phyloP scores from a whole-genome alignment of 1,284 basidiomycete genomes.

The Tilletia caries region DNA sequence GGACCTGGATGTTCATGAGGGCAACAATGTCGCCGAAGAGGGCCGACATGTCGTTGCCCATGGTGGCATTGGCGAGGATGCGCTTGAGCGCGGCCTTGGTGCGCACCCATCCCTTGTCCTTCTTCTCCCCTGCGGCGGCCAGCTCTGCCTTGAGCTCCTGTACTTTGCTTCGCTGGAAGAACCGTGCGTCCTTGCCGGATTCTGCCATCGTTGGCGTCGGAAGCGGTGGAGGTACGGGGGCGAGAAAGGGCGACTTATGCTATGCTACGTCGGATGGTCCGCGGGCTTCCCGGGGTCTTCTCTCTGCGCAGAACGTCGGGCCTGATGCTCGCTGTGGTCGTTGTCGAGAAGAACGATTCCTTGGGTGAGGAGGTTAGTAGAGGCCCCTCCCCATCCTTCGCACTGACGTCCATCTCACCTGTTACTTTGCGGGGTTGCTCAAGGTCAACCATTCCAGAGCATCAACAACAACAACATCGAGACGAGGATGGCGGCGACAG shows the following conservation, averaged over 20 bases:
- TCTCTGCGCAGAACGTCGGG: not conserved
- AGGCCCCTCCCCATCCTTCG: too few relatives aligned
- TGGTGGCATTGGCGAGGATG: constrained; percentile 54
- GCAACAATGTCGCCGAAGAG: constrained; percentile 79
- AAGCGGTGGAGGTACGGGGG: not conserved
- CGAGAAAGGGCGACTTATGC: too few relatives aligned
- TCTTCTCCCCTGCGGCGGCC: constrained; percentile 39
- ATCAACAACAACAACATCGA: not conserved
- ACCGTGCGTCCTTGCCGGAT: constrained; percentile 48
- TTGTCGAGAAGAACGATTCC: not conserved
- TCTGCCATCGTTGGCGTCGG: constrained; percentile 31
- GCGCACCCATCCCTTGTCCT: constrained; percentile 49
- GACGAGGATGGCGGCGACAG: not conserved
- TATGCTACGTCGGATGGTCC: too few relatives aligned
- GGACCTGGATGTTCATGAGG: constrained; percentile 77
- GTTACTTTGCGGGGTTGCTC: not conserved
- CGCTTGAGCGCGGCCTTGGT: constrained; percentile 51
- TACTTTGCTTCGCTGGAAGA: constrained; percentile 51
- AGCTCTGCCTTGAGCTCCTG: constrained; percentile 51
- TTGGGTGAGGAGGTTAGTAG: not conserved
- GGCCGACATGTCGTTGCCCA: constrained; percentile 74
- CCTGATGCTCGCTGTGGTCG: not conserved
- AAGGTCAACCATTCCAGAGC: not conserved
- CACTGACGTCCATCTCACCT: not conserved
- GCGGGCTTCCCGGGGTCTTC: too few relatives aligned